These are phyloP conservation scores for Dictyostelium capitatum DNA, from an alignment of 78 protist genomes.

Conservation along the genomic window DNA sequence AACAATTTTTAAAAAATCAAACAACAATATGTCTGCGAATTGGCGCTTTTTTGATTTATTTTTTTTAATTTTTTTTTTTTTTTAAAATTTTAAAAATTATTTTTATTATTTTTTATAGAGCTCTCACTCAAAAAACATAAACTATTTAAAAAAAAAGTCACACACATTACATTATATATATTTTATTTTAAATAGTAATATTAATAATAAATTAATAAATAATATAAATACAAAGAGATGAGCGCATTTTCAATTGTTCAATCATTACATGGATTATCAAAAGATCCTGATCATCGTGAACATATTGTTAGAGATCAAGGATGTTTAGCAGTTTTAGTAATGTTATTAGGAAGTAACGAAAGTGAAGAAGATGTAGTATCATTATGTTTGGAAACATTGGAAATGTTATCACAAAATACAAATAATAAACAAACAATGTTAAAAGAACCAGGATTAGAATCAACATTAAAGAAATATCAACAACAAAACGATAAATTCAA, in stretches of 20 bases:
- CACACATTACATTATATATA: not conserved
- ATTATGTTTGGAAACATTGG: slow-evolving; percentile 28
- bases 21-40: too few species aligned
- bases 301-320: slow-evolving; percentile 73
- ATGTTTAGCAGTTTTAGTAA: slow-evolving; percentile 62
- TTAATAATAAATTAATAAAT: not conserved
- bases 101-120: not conserved
- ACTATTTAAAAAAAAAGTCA: too few species aligned
- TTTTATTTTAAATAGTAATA: not conserved
- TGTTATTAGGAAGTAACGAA: slow-evolving; percentile 14
- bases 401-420: slow-evolving; percentile 27
- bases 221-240: slow-evolving; percentile 2
- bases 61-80: not conserved
- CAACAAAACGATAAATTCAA: not conserved
- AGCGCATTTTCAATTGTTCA: slow-evolving; percentile 47
- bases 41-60: not conserved
- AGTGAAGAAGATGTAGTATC: not conserved
- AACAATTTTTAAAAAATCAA: too few species aligned
- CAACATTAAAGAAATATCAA: slow-evolving; percentile 8
- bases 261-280: slow-evolving; percentile 39
- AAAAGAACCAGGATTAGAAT: slow-evolving; percentile 40
- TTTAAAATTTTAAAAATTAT: not conserved
- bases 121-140: not conserved
- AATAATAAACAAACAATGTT: slow-evolving; percentile 20
- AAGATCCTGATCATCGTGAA: slow-evolving; percentile 62